Evolutionary conservation across 345 rosid species (phyloP), one percentile per base, ranked within the genome.

Genomic region (Salix caprea): DNA sequence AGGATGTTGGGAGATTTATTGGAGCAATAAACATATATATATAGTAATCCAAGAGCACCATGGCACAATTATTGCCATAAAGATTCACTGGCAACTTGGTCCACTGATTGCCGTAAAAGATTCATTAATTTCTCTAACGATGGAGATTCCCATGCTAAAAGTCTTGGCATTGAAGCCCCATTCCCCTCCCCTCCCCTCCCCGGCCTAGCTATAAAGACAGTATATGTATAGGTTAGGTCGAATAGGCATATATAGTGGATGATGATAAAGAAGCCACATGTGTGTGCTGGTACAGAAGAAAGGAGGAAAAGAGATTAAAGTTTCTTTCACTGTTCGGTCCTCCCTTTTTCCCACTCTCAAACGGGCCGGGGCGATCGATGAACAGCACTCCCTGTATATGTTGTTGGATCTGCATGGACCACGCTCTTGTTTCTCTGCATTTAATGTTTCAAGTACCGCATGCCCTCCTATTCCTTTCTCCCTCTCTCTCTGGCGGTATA

Each of bases 211-310:
- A 76, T 69, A 81, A 77, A 84, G 77, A 61, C 32, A 72, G 72
- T 65, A 54, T 65, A 37, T 34, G 6, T 70, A 78, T 76, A 84
- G 88, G 83, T 78, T 87, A 89, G 89, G 89, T 79, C 77, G 84
- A 39, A 73, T 82, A 87, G 90, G 80, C 74, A 54, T 84, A 54
- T 84, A 34, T 34, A 67, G 85, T 85, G 71, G 69, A 72, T 75
- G 79, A 79, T 84, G 78, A 79, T 76, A 84, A 76, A 80, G 68
- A 67, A 32, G 69, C 78, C 86, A 81, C 84, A 79, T 82, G 85
- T 50, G 77, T 6, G 50, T 16, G 80, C 78, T 5, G 74, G 30
- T 56, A 54, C 32, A 12, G 7, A 18, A 19, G 42, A 36, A 56
- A 34, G 12, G 7, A 34, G 12, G 7, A 10, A 16, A 10, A 65